Conservation (phyloP, 2,329 filamentous ascomycete species). For the Emergomyces orientalis region DNA sequence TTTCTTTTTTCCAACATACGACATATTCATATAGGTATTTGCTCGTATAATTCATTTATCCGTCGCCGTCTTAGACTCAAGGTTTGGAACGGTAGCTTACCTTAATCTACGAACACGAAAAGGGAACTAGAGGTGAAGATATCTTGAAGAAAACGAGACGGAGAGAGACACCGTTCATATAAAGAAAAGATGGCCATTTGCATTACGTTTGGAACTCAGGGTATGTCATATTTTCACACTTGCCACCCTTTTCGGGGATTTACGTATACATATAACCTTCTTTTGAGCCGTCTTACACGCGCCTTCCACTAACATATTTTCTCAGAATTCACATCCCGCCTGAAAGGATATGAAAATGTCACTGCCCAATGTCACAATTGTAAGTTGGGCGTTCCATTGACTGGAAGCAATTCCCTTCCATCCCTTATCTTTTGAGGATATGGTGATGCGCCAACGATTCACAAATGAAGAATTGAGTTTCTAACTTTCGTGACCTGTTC, state of each 20-base stretch:
- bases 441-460: not conserved
- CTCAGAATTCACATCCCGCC: slow-evolving; percentile 26
- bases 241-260: not conserved
- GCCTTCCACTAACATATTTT: not conserved
- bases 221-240: slow-evolving; percentile 8
- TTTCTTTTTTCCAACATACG: not conserved
- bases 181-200: slow-evolving; percentile 20
- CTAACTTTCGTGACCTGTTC: not conserved
- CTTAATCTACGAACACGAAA: not conserved
- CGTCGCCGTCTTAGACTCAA: not conserved
- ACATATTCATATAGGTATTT: not conserved
- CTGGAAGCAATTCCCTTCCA: not conserved
- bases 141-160: not conserved
- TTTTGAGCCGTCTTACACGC: not conserved
- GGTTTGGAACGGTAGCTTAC: not conserved
- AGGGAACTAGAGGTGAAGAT: not conserved
- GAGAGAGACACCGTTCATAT: not conserved
- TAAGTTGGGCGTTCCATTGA: slow-evolving; percentile 7
- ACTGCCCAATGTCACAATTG: slow-evolving; percentile 31
- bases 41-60: not conserved
- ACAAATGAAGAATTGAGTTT: not conserved
- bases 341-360: slow-evolving; percentile 28
- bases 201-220: slow-evolving; percentile 24
- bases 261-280: not conserved
- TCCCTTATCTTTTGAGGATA: not conserved